Evolutionary conservation across 345 rosid genomes (phyloP).

Genomic region (Linum trigynum): DNA sequence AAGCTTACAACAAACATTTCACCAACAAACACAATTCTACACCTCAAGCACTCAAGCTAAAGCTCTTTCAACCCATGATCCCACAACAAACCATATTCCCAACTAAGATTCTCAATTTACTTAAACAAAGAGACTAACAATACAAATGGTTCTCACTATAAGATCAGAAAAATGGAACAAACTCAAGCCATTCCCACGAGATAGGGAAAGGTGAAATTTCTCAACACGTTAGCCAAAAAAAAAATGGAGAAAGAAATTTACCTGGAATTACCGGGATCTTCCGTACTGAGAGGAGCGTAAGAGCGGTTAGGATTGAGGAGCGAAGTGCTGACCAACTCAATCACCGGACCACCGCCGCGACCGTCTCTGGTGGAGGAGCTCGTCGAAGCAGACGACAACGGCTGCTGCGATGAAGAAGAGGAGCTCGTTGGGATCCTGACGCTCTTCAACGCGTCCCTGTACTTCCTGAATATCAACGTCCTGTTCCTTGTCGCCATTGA

Average conservation of each 20-base stretch:
- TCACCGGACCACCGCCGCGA: slow-evolving; percentile 62
- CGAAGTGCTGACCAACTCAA: slow-evolving; percentile 84
- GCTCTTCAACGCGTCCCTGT: slow-evolving; percentile 18
- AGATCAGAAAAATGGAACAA: neutral
- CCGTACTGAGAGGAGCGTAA: slow-evolving; percentile 79
- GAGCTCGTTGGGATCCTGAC: slow-evolving; percentile 7
- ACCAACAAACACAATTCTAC: neutral
- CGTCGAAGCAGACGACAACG: slow-evolving; percentile 23
- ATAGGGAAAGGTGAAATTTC: too few relatives aligned
- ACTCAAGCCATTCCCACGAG: neutral
- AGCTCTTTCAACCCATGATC: too few relatives aligned
- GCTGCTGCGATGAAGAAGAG: neutral
- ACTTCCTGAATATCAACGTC: slow-evolving; percentile 6
- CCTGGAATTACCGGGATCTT: slow-evolving; percentile 85
- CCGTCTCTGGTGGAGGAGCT: slow-evolving; percentile 19
- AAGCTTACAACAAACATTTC: neutral
- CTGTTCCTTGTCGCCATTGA: slow-evolving; percentile 14
- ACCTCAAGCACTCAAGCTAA: neutral
- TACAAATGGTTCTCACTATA: neutral
- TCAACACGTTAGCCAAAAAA: too few relatives aligned
- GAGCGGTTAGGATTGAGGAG: slow-evolving; percentile 53
- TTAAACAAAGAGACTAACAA: neutral
- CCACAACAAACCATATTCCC: too few relatives aligned
- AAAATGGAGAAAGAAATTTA: slow-evolving; percentile 10
- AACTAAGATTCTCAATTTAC: too few relatives aligned